Percentiles rank a stretch among this genome's conserved stretches.
phyloP scores from a whole-genome alignment of 1,139 yeast genomes.

The Geotrichum histeridarum region DNA sequence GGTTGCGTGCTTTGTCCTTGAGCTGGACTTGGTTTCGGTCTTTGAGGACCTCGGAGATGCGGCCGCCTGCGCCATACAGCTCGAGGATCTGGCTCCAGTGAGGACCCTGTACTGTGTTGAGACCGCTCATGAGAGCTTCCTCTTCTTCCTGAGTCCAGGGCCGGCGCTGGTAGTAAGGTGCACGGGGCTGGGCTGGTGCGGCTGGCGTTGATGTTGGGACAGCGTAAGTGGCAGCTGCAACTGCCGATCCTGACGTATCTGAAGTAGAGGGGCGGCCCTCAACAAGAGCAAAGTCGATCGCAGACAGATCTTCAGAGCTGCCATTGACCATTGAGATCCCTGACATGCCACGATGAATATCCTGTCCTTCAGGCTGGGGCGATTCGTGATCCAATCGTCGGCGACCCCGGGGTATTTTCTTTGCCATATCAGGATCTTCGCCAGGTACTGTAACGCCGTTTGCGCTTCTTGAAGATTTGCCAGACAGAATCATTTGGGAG shows the following conservation, averaged over 20 bases:
- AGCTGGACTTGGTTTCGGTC: slow-evolving; percentile 85
- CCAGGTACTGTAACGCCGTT: not conserved
- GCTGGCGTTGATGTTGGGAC: slow-evolving; percentile 3
- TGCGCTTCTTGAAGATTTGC: slow-evolving; percentile 10
- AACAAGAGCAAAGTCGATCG: not conserved
- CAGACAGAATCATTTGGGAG: slow-evolving; percentile 30
- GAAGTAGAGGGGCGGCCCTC: not conserved
- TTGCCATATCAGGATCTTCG: not conserved
- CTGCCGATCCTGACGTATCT: not conserved
- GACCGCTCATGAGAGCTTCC: slow-evolving; percentile 72
- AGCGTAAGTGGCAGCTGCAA: slow-evolving; percentile 2
- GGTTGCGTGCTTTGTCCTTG: slow-evolving; percentile 91
- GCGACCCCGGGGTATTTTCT: not conserved
- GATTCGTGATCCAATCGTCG: not conserved
- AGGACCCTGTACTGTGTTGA: slow-evolving; percentile 74
- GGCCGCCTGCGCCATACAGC: slow-evolving; percentile 88
- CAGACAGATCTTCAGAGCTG: not conserved
- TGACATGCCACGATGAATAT: not conserved
- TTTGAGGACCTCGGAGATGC: slow-evolving; percentile 72
- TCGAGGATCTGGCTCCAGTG: slow-evolving; percentile 89
- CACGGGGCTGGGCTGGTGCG: slow-evolving; percentile 10
- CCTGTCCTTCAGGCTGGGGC: not conserved
- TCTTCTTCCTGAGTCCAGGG: slow-evolving; percentile 92
- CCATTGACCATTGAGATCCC: not conserved
- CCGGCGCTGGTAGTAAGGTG: slow-evolving; percentile 43